Conservation (phyloP, 306 rosid genomes). For the Mimosa bimucronata region DNA sequence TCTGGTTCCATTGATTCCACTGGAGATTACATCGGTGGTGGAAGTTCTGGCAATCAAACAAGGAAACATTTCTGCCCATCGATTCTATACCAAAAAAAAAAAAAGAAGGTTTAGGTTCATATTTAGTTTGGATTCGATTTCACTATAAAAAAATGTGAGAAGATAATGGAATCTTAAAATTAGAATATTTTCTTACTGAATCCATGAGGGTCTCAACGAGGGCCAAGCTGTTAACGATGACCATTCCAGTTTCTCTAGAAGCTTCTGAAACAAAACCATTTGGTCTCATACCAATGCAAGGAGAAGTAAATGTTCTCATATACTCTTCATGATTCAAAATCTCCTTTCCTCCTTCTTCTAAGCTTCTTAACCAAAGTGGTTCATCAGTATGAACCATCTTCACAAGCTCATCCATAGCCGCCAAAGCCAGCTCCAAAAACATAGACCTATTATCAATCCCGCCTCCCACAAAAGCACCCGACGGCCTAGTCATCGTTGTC, state of each 20-base stretch:
- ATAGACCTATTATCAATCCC: constrained; percentile 72
- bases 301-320: constrained; percentile 57
- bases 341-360: constrained; percentile 73
- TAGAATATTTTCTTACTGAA: constrained; percentile 48
- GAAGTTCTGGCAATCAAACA: constrained; percentile 81
- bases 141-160: not conserved
- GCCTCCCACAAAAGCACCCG: constrained; percentile 20
- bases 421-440: constrained; percentile 87
- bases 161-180: not conserved
- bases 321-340: constrained; percentile 82
- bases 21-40: constrained; percentile 76
- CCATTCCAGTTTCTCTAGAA: constrained; percentile 82
- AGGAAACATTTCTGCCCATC: constrained; percentile 97
- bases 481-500: not conserved
- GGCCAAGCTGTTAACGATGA: constrained; percentile 85
- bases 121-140: no score
- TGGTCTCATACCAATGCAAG: constrained; percentile 87
- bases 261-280: constrained; percentile 83
- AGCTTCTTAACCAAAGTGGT: constrained; percentile 85
- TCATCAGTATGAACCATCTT: constrained; percentile 80
- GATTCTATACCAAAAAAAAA: constrained; percentile 47
- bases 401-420: constrained; percentile 95
- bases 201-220: constrained; percentile 96
- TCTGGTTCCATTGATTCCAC: constrained; percentile 89
- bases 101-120: no score